Evolutionary conservation across 805 yeast genomes (phyloP).

Genomic region (Isabelozyma pseudorhagii): DNA sequence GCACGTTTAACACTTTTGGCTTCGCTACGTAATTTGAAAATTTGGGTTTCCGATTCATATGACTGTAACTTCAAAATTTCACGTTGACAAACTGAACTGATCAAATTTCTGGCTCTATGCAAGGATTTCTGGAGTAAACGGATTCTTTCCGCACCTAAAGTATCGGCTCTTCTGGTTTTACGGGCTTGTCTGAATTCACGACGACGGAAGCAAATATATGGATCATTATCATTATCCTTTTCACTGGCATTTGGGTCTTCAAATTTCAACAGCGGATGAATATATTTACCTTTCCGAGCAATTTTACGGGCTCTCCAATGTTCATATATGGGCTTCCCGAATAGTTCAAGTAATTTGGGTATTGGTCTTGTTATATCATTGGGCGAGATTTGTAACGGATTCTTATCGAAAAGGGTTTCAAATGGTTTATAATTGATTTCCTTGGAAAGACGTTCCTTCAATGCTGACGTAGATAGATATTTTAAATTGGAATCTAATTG

Average conservation of each 20-base stretch:
- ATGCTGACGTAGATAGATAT: slow-evolving; percentile 50
- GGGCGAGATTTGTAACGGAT: slow-evolving; percentile 18
- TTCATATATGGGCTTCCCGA: slow-evolving; percentile 67
- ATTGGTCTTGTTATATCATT: slow-evolving; percentile 41
- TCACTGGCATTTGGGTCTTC: slow-evolving; percentile 75
- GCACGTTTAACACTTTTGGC: slow-evolving; percentile 74
- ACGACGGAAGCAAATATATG: slow-evolving; percentile 92
- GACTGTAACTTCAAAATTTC: slow-evolving; percentile 63
- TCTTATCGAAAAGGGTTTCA: slow-evolving; percentile 56
- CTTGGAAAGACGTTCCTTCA: slow-evolving; percentile 55
- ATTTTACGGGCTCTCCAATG: slow-evolving; percentile 82
- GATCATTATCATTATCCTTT: slow-evolving; percentile 85
- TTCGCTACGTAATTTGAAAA: slow-evolving; percentile 70
- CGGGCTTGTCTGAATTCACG: slow-evolving; percentile 94
- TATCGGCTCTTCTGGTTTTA: slow-evolving; percentile 92
- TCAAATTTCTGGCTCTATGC: slow-evolving; percentile 67
- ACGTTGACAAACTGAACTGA: slow-evolving; percentile 69
- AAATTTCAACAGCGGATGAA: slow-evolving; percentile 74
- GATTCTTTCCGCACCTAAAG: slow-evolving; percentile 81
- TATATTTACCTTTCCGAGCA: slow-evolving; percentile 61
- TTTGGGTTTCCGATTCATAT: slow-evolving; percentile 57
- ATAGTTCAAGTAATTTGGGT: slow-evolving; percentile 46
- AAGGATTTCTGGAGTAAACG: slow-evolving; percentile 72
- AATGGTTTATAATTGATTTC: slow-evolving; percentile 56
- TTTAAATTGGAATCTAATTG: slow-evolving; percentile 27